These are phyloP conservation scores for Helotiales sp. DNA, from an alignment of 2,329 filamentous ascomycete genomes.

Conservation along the genomic window DNA sequence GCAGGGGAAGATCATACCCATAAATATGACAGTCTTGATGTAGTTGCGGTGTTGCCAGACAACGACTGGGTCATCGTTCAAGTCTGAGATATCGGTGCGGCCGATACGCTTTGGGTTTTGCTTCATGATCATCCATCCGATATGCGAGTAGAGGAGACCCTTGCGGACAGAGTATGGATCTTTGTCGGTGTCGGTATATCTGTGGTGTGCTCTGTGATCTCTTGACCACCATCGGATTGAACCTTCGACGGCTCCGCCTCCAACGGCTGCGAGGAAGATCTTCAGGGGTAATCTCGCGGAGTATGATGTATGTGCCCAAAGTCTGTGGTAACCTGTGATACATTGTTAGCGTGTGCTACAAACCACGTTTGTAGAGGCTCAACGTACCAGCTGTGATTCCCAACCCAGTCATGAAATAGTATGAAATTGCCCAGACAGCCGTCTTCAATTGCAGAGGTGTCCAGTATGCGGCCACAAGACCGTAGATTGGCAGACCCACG, in stretches of 20 bases:
- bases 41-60: constrained; percentile 89
- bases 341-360: not conserved
- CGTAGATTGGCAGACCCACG: constrained; percentile 71
- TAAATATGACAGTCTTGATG: constrained; percentile 74
- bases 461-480: constrained; percentile 75
- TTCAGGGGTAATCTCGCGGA: constrained; percentile 74
- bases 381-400: constrained; percentile 74
- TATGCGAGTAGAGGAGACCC: constrained; percentile 78
- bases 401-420: constrained; percentile 83
- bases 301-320: constrained; percentile 86
- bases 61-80: constrained; percentile 83
- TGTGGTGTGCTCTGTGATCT: constrained; percentile 84
- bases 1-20: constrained; percentile 75
- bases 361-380: not conserved
- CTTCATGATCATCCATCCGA: constrained; percentile 93
- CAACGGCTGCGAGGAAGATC: constrained; percentile 79
- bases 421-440: constrained; percentile 68
- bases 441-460: constrained; percentile 73
- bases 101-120: constrained; percentile 89
- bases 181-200: constrained; percentile 91
- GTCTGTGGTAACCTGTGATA: constrained; percentile 67
- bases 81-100: constrained; percentile 82
- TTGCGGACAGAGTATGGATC: constrained; percentile 91
- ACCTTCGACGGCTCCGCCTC: constrained; percentile 80
- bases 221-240: constrained; percentile 89